Evolutionary conservation across 2,329 filamentous ascomycete species (phyloP), one percentile per base, ranked within the genome.

Genomic region (Anisogramma anomala): DNA sequence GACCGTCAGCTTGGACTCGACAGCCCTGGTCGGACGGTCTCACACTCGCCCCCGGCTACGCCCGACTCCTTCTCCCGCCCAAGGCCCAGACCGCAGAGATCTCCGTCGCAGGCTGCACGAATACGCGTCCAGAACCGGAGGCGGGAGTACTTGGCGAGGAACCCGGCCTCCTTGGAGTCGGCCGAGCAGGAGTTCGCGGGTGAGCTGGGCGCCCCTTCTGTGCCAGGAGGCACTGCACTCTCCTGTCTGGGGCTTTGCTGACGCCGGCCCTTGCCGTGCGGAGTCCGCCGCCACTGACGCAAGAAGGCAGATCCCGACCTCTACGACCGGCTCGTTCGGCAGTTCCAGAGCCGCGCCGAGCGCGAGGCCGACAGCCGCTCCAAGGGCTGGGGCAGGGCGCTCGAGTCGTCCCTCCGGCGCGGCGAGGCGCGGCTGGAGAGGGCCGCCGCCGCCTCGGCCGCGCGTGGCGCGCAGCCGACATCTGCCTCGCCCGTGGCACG

Each of bases 251-350:
- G 27, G 14, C 7, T 23, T 22, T 17, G 9, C 17, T 18, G 17
- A 30, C 14, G 11, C 20, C 6, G 27, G 34, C 11, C 14, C 20
- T 36, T 3, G 18, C n/a, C 15, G 10, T 3, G 7, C 10, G 9
- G 4, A 13, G 6, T 14, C 2, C 13, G 3, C n/a, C 27, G 3
- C 14, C 19, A 13, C 15, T 4, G 10, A 33, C 44, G 18, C 41
- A 18, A 2, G 6, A 9, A 3, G 3, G 9, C 43, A 72, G 84
- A 91, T 60, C 85, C 86, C 1, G 65, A 89, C 7, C 72, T 93
- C 23, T 94, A 94, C 65, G 84, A 93, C 58, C 73, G 76, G 39
- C 69, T 93, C 18, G 74, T 94, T 46, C 77, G 84, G 39, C 77
- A 76, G 38, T 88, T 87, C 57, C 84, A 88, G 49, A 79, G 79